Evolutionary conservation across 2,329 filamentous ascomycete genomes (phyloP), one percentile per base, ranked within the genome.

Genomic region (Colletotrichum sidae): DNA sequence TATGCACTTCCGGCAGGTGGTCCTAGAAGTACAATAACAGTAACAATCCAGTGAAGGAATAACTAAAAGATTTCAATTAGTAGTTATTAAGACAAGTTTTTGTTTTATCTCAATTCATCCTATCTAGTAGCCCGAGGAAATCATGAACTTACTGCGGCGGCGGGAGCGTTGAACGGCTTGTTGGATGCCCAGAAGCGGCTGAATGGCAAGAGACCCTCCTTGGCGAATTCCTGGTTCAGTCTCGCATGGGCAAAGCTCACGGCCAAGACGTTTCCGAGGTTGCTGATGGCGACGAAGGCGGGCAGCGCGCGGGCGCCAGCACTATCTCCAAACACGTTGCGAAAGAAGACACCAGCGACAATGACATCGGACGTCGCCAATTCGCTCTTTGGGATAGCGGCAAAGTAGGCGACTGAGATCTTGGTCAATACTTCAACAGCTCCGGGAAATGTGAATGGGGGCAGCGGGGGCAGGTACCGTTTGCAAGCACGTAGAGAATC

Each of bases 101-200:
- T 10, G 1, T 15, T 12, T 4, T 8, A 25, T 17, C 17, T 17
- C 17, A 25, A 25, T 25, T 25, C 25, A 4, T 25, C 25, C 3
- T 25, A 4, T 25, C 4, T 25, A 4, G 4, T 5, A 25, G 25
- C 4, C 25, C 25, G 25, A 25, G 25, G 25, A 25, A 25, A 25
- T 25, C 8, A 1, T 4, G 13, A 4, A 77, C 78, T 70, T 75
- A 82, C 80, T 10, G 83, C 77, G 7, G 87, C 79, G n/a, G 86
- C 83, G 0, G 90, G 90, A 0, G 90, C 84, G 60, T 89, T 87
- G 67, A 88, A 90, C 0, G 90, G 90, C 75, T 84, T 86, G 71
- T 88, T 90, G 4, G 88, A 91, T 0, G 90, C 90, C 87, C 88
- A 92, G 73, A 92, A 86, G 2, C 82, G 81, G 66, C 86, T 88